Percentiles rank a stretch among this genome's conserved stretches.
phyloP scores from a whole-genome alignment of 1,284 basidiomycete genomes.

The Grifola frondosa region DNA sequence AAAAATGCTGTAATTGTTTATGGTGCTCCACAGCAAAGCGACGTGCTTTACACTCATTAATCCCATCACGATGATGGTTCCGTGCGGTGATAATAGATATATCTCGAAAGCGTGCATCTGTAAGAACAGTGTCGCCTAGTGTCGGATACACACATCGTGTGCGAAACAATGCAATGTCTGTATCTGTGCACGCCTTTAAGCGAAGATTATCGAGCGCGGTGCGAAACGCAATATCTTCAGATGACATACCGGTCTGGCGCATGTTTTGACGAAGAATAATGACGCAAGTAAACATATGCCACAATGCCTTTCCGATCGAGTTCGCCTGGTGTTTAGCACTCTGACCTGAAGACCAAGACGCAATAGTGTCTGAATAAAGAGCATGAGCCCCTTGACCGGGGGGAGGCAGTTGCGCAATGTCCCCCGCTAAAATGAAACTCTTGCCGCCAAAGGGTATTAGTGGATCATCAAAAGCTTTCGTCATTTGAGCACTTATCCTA shows the following conservation, averaged over 20 bases:
- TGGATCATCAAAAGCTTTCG: background rate
- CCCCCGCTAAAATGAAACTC: constrained; percentile 3
- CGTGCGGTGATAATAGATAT: constrained; percentile 31
- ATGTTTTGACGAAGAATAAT: constrained; percentile 28
- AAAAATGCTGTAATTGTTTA: constrained; percentile 25
- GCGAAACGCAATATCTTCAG: constrained; percentile 29
- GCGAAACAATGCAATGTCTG: constrained; percentile 33
- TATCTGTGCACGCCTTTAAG: constrained; percentile 36
- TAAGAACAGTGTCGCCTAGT: background rate
- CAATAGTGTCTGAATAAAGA: background rate
- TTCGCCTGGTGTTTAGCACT: background rate
- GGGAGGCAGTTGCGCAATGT: constrained; percentile 7
- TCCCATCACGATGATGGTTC: constrained; percentile 31
- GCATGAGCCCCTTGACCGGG: background rate
- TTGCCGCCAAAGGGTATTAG: background rate
- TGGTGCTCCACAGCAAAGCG: constrained; percentile 29
- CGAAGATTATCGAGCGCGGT: constrained; percentile 32
- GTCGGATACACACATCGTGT: constrained; percentile 18
- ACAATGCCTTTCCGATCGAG: constrained; percentile 21
- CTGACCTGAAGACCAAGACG: background rate
- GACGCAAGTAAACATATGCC: constrained; percentile 22
- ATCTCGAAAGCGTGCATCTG: constrained; percentile 20
- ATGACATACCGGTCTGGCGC: constrained; percentile 28
- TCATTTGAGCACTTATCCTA: background rate
- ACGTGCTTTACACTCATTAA: constrained; percentile 27